Percentiles rank a stretch among this genome's conserved stretches.
phyloP scores from a whole-genome alignment of 306 rosid species.

The Echinosophora koreensis region DNA sequence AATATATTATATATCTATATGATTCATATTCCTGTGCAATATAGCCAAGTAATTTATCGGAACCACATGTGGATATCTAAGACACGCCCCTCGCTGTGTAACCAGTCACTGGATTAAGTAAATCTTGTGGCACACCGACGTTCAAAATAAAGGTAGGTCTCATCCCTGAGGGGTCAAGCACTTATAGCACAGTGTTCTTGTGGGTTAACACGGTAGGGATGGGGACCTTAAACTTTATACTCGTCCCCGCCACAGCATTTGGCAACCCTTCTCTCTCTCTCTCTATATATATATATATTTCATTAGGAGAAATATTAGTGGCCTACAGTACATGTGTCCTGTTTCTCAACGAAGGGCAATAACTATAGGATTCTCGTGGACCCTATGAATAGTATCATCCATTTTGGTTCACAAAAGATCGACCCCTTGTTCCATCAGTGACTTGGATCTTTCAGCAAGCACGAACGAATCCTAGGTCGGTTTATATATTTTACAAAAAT shows the following conservation, averaged over 20 bases:
- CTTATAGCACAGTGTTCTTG: slow-evolving; percentile 8
- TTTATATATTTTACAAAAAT: background rate
- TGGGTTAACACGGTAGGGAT: background rate
- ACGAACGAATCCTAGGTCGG: background rate
- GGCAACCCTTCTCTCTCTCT: slow-evolving; percentile 21
- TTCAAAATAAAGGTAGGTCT: slow-evolving; percentile 19
- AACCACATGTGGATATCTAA: slow-evolving; percentile 28
- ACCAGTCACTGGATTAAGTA: slow-evolving; percentile 40
- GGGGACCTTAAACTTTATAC: slow-evolving; percentile 38
- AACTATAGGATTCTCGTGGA: slow-evolving; percentile 38
- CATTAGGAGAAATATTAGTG: background rate
- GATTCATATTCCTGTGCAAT: background rate
- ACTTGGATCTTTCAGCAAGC: background rate
- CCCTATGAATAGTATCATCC: slow-evolving; percentile 9
- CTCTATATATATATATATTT: too few relatives aligned
- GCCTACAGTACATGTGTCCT: slow-evolving; percentile 26
- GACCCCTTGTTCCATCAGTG: background rate
- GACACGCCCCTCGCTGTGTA: background rate
- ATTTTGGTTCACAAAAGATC: slow-evolving; percentile 33
- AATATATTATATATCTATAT: background rate
- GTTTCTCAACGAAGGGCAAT: background rate
- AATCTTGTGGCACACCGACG: slow-evolving; percentile 41
- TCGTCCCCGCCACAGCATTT: slow-evolving; percentile 29
- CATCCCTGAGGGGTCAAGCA: slow-evolving; percentile 32
- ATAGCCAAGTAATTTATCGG: background rate